These are phyloP conservation scores for Pseudomassariella vexata DNA, from an alignment of 2,329 filamentous ascomycete species.

Conservation along the genomic window DNA sequence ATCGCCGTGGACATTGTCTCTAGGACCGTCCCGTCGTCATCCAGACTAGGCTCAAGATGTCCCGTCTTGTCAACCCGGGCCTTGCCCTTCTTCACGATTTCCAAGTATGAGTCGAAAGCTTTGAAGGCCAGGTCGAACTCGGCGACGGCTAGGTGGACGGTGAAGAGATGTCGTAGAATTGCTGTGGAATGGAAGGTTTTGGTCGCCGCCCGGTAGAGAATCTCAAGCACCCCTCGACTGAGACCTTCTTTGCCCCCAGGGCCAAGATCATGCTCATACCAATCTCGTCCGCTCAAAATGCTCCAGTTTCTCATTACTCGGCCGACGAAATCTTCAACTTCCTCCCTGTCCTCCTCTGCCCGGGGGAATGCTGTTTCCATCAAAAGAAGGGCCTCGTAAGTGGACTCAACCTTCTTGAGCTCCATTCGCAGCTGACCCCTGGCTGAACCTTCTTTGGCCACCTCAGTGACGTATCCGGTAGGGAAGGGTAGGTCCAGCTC, in stretches of 20 bases:
- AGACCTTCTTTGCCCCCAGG: constrained; percentile 72
- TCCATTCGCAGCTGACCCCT: constrained; percentile 66
- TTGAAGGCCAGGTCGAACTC: constrained; percentile 91
- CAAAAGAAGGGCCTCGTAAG: constrained; percentile 75
- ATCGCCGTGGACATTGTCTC: constrained; percentile 77
- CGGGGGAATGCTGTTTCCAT: constrained; percentile 78
- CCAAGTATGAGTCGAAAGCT: constrained; percentile 86
- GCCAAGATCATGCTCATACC: constrained; percentile 76
- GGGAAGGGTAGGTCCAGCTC: constrained; percentile 59
- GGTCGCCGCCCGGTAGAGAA: constrained; percentile 82
- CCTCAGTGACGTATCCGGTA: constrained; percentile 35
- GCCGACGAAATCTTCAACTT: constrained; percentile 78
- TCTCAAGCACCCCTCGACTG: constrained; percentile 74
- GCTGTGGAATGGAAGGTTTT: constrained; percentile 95
- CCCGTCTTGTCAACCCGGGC: constrained; percentile 76
- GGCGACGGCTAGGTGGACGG: constrained; percentile 77
- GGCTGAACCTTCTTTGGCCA: constrained; percentile 43
- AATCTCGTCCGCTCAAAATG: constrained; percentile 70
- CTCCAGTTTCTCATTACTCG: constrained; percentile 81
- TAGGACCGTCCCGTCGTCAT: constrained; percentile 71
- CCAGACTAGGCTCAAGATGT: constrained; percentile 63
- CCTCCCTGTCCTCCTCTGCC: constrained; percentile 70
- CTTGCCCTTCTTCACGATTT: constrained; percentile 80
- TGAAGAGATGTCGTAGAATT: constrained; percentile 80
- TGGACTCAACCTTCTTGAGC: constrained; percentile 69